Evolutionary conservation across 2,329 filamentous ascomycete species (phyloP).

Genomic region (Trichoderma afroharzianum): DNA sequence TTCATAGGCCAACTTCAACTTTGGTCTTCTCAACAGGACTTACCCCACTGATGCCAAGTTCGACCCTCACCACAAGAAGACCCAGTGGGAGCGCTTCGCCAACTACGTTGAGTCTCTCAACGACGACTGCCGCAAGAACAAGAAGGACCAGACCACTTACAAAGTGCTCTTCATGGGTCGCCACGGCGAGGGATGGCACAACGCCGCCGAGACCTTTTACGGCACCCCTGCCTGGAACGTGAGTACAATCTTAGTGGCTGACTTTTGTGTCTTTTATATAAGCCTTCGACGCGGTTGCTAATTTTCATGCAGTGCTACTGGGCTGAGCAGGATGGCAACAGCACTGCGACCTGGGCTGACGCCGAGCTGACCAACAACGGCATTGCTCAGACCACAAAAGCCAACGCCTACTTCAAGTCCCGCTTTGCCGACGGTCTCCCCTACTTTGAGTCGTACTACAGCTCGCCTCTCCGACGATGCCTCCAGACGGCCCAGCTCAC

Average conservation of each 20-base stretch:
- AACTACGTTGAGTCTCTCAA: constrained; percentile 56
- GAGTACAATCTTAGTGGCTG: constrained; percentile 26
- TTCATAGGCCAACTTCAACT: constrained; percentile 54
- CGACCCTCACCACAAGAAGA: constrained; percentile 40
- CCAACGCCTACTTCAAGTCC: constrained; percentile 56
- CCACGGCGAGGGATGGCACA: constrained; percentile 66
- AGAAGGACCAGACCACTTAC: constrained; percentile 47
- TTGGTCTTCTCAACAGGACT: constrained; percentile 60
- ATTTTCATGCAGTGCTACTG: constrained; percentile 55
- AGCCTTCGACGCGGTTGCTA: background rate
- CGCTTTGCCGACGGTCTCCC: constrained; percentile 55
- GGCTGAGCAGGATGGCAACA: constrained; percentile 61
- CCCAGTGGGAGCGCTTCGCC: constrained; percentile 63
- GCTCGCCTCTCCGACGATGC: constrained; percentile 60
- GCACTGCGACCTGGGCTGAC: constrained; percentile 60
- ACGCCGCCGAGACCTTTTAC: constrained; percentile 61
- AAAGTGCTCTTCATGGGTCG: constrained; percentile 66
- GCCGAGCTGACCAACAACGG: constrained; percentile 58
- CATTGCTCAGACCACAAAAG: constrained; percentile 52
- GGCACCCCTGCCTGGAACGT: constrained; percentile 68
- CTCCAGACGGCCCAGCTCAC: constrained; percentile 60
- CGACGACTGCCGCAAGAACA: constrained; percentile 32
- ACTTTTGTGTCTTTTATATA: background rate
- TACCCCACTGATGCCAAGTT: constrained; percentile 53
- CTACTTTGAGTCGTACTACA: constrained; percentile 61